Conservation (phyloP, 768 basidiomycete species). For the Paxillus involutus region DNA sequence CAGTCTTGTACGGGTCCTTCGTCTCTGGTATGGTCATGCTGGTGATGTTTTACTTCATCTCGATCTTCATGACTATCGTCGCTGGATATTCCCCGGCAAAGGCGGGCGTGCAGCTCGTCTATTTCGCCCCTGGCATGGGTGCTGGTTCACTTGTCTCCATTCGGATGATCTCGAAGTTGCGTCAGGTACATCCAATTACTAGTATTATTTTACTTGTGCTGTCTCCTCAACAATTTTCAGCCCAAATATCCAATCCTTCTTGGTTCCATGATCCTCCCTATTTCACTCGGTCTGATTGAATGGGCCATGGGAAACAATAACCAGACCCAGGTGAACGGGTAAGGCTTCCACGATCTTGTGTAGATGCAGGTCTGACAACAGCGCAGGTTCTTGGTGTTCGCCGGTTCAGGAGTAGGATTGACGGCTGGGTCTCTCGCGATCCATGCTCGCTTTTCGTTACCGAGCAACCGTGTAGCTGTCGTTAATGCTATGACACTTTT, state of each 20-base stretch:
- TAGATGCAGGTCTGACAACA: neutral
- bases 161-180: constrained; percentile 22
- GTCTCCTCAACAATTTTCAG: constrained; percentile 9
- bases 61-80: constrained; percentile 45
- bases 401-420: constrained; percentile 39
- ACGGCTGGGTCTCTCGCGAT: constrained; percentile 34
- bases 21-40: constrained; percentile 42
- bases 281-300: constrained; percentile 37
- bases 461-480: constrained; percentile 34
- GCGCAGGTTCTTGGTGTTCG: constrained; percentile 36
- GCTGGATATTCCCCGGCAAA: constrained; percentile 29
- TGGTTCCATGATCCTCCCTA: constrained; percentile 29
- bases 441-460: constrained; percentile 39
- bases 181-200: constrained; percentile 26
- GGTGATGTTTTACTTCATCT: constrained; percentile 44
- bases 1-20: constrained; percentile 32
- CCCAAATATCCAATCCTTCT: constrained; percentile 37
- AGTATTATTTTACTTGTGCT: neutral
- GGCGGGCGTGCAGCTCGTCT: constrained; percentile 40
- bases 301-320: constrained; percentile 35
- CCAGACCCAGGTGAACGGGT: constrained; percentile 31
- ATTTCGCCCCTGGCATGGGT: constrained; percentile 44
- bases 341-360: constrained; percentile 1
- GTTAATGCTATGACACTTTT: constrained; percentile 42
- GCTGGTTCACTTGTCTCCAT: constrained; percentile 32